Conservation (phyloP, 2,329 filamentous ascomycete genomes). For the Neopestalotiopsis sp. region DNA sequence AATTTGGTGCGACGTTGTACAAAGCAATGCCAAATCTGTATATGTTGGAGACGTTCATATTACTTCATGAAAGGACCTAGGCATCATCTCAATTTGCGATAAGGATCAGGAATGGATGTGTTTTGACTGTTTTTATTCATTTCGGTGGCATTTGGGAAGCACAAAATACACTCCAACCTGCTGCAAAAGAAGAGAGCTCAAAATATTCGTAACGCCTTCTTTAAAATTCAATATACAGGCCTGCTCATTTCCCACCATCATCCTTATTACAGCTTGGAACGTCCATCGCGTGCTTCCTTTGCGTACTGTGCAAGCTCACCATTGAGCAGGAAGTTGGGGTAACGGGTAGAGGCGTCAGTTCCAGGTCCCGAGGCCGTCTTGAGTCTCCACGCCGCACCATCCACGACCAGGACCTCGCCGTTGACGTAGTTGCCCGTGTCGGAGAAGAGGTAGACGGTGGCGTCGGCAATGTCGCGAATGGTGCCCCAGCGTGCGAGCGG, state of each 20-base stretch:
- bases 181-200: not conserved
- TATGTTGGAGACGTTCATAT: not conserved
- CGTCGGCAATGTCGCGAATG: conserved; percentile 89
- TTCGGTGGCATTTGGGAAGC: not conserved
- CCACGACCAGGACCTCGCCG: conserved; percentile 79
- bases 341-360: conserved; percentile 52
- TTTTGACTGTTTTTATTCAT: not conserved
- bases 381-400: conserved; percentile 64
- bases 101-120: not conserved
- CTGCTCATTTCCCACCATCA: not conserved
- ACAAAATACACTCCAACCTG: not conserved
- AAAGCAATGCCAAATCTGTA: not conserved
- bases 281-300: conserved; percentile 44
- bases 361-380: conserved; percentile 54
- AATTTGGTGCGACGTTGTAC: not conserved
- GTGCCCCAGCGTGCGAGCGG: conserved; percentile 80
- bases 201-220: not conserved
- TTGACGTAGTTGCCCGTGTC: conserved; percentile 87
- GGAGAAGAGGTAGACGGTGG: conserved; percentile 87
- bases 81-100: not conserved
- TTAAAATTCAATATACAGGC: not conserved
- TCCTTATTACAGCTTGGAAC: conserved; percentile 45
- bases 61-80: not conserved
- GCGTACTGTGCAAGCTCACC: conserved; percentile 46
- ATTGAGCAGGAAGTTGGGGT: conserved; percentile 56